Evolutionary conservation across 306 rosid species (phyloP).

Genomic region (Vicia faba): DNA sequence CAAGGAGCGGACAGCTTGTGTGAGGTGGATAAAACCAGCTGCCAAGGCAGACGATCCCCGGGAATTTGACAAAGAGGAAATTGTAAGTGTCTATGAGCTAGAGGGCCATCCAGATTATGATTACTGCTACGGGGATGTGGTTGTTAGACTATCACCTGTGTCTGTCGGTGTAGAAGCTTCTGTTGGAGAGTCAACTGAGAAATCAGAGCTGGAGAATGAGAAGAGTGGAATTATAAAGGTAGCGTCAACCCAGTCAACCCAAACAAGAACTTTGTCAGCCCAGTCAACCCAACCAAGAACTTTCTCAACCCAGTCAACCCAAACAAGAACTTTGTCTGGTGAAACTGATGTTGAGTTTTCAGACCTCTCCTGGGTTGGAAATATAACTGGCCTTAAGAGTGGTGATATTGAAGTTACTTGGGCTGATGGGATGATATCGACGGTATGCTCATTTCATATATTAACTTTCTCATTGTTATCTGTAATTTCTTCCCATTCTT

Average conservation of each 20-base stretch:
- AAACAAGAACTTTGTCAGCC: conserved; percentile 43
- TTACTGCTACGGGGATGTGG: conserved; percentile 95
- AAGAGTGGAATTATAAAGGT: conserved; percentile 44
- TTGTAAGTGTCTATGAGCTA: conserved; percentile 94
- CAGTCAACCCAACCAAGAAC: conserved; percentile 38
- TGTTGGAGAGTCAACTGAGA: conserved; percentile 51
- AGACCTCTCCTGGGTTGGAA: conserved; percentile 97
- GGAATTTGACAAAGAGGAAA: conserved; percentile 86
- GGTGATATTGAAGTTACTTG: conserved; percentile 99
- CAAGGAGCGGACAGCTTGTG: conserved; percentile 91
- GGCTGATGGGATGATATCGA: conserved; percentile 99
- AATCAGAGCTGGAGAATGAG: conserved; percentile 51
- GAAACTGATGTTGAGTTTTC: conserved; percentile 58
- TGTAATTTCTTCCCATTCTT: conserved; percentile 19
- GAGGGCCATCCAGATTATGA: conserved; percentile 98
- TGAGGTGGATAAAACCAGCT: conserved; percentile 87
- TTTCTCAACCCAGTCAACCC: conserved; percentile 28
- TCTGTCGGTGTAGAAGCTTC: conserved; percentile 53
- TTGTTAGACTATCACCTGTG: conserved; percentile 83
- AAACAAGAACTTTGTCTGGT: conserved; percentile 46
- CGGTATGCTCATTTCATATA: conserved; percentile 57
- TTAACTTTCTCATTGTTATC: conserved; percentile 31
- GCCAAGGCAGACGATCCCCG: conserved; percentile 82
- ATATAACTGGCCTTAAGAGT: conserved; percentile 85
- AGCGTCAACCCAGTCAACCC: conserved; percentile 14